Conservation (phyloP, 2,329 filamentous ascomycete species). For the Neofusicoccum ribis region DNA sequence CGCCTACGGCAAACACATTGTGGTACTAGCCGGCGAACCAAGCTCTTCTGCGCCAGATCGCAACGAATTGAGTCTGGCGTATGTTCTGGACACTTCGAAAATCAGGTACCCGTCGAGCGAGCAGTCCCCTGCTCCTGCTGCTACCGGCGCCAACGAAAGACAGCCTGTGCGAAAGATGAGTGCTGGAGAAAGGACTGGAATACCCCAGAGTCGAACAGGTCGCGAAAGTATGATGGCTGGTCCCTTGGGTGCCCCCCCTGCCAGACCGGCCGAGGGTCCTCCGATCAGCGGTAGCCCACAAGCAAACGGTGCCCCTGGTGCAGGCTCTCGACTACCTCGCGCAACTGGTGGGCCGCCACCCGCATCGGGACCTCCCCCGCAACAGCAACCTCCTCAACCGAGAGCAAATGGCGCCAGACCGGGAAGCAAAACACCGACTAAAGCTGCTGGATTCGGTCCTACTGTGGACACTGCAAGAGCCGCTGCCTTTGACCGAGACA, state of each 20-base stretch:
- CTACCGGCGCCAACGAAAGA: conserved; percentile 35
- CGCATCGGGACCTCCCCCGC: conserved; percentile 64
- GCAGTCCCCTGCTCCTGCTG: conserved; percentile 28
- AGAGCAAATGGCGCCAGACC: conserved; percentile 43
- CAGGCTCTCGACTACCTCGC: conserved; percentile 60
- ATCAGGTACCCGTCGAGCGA: conserved; percentile 90
- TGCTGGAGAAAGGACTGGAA: conserved; percentile 48
- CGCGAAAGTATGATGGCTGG: conserved; percentile 46
- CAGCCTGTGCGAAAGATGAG: conserved; percentile 43
- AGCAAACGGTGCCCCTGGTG: conserved; percentile 38
- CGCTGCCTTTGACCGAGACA: conserved; percentile 48
- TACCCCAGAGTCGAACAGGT: conserved; percentile 40
- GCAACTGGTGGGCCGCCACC: conserved; percentile 58
- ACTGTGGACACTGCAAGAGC: conserved; percentile 43
- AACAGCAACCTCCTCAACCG: conserved; percentile 62
- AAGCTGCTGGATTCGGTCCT: conserved; percentile 46
- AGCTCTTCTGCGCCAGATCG: conserved; percentile 81
- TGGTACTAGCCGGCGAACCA: conserved; percentile 91
- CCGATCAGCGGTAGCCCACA: conserved; percentile 33
- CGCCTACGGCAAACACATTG: conserved; percentile 84
- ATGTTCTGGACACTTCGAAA: conserved; percentile 91
- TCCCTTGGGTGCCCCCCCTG: conserved; percentile 26
- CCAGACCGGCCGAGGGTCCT: neutral
- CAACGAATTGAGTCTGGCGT: conserved; percentile 83
- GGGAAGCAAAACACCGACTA: conserved; percentile 54